Conservation (phyloP, 169 alveolate species). For the Theileria annulata region DNA sequence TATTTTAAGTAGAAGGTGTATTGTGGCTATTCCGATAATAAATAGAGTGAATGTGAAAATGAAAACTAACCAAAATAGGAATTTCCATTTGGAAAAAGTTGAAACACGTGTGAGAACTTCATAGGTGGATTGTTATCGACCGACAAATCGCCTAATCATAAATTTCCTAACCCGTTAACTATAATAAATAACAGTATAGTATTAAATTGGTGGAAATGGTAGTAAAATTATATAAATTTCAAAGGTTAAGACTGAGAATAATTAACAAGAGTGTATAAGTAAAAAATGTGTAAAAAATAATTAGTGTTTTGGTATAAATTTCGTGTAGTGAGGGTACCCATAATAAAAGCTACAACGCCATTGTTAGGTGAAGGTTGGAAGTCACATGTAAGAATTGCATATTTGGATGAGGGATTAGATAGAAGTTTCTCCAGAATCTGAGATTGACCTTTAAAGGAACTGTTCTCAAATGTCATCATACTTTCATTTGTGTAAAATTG, state of each 20-base stretch:
- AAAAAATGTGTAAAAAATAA: no score
- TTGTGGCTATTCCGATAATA: background rate
- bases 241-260: background rate
- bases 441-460: conserved; percentile 72
- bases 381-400: conserved; percentile 62
- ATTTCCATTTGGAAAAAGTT: conserved; percentile 75
- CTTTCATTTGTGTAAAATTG: conserved; percentile 83
- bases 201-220: background rate
- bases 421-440: conserved; percentile 80
- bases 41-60: background rate
- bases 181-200: background rate
- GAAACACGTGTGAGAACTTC: conserved; percentile 79
- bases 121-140: conserved; percentile 82
- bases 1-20: background rate
- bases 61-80: conserved; percentile 66
- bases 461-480: conserved; percentile 86
- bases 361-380: conserved; percentile 72
- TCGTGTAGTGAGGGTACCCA: conserved; percentile 44
- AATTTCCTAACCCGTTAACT: background rate
- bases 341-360: conserved; percentile 61
- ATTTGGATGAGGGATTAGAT: conserved; percentile 62
- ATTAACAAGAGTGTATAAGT: no score
- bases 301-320: no score
- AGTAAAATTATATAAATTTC: background rate
- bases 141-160: conserved; percentile 39